Evolutionary conservation across 164 flowering plant species (phyloP).

Genomic region (Macadamia integrifolia): DNA sequence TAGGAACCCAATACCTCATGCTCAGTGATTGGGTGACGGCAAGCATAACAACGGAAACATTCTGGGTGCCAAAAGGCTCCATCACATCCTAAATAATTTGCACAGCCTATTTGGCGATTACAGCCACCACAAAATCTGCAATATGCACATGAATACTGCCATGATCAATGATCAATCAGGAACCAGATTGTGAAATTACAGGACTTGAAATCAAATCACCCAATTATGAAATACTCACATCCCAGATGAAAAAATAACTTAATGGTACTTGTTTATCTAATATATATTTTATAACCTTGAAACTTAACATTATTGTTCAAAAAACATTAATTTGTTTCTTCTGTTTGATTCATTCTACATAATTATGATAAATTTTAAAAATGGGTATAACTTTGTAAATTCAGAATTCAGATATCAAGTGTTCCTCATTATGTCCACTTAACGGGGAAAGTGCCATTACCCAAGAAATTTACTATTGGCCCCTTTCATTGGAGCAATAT

Average conservation of each 20-base stretch:
- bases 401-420: too few relatives aligned
- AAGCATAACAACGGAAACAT: conserved; percentile 73
- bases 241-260: background rate
- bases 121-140: conserved; percentile 82
- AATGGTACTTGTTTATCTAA: background rate
- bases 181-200: background rate
- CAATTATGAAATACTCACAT: background rate
- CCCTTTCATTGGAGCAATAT: too few relatives aligned
- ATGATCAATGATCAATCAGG: conserved; percentile 8
- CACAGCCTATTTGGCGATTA: conserved; percentile 60
- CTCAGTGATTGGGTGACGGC: conserved; percentile 73
- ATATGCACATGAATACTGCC: conserved; percentile 2
- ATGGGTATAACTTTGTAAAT: too few relatives aligned
- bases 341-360: too few relatives aligned
- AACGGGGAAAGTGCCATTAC: too few relatives aligned
- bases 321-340: too few relatives aligned
- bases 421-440: too few relatives aligned
- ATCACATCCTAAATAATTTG: conserved; percentile 78
- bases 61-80: conserved; percentile 83
- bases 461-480: too few relatives aligned
- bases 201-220: background rate
- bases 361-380: too few relatives aligned
- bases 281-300: background rate
- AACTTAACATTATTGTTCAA: too few relatives aligned
- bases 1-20: conserved; percentile 53